These are phyloP conservation scores for Didymella segeticola DNA, from an alignment of 2,329 filamentous ascomycete genomes.

Conservation along the genomic window DNA sequence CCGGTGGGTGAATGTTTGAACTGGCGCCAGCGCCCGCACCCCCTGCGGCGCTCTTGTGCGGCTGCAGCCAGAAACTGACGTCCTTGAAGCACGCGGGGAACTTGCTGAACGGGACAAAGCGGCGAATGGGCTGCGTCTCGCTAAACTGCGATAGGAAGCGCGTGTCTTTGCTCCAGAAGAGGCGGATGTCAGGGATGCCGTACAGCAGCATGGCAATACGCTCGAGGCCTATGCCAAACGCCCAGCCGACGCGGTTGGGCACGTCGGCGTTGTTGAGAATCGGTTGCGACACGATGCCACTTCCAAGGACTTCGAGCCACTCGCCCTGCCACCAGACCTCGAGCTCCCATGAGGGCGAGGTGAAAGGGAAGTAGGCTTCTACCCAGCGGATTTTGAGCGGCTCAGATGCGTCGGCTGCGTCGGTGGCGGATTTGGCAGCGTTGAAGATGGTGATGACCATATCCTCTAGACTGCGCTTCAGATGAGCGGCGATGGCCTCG, in stretches of 20 bases:
- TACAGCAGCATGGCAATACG: conserved; percentile 97
- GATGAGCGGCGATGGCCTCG: conserved; percentile 80
- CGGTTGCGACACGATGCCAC: conserved; percentile 84
- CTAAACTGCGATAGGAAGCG: conserved; percentile 87
- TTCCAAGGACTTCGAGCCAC: conserved; percentile 97
- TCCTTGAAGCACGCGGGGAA: conserved; percentile 90
- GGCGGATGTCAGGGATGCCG: conserved; percentile 91
- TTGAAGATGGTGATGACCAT: conserved; percentile 91
- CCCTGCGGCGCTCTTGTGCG: conserved; percentile 34
- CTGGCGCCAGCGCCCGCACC: conserved; percentile 24
- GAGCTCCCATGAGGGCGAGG: conserved; percentile 92
- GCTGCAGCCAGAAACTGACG: conserved; percentile 85
- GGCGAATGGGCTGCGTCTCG: conserved; percentile 55
- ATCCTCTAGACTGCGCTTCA: conserved; percentile 87
- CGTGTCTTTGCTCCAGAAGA: conserved; percentile 90
- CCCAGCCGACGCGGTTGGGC: conserved; percentile 83
- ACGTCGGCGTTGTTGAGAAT: conserved; percentile 80
- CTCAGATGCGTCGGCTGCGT: conserved; percentile 55
- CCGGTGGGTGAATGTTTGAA: conserved; percentile 16
- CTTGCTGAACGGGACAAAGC: conserved; percentile 88
- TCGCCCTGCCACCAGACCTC: conserved; percentile 94
- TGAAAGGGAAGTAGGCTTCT: conserved; percentile 97
- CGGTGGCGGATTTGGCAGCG: conserved; percentile 70
- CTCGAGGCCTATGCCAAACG: conserved; percentile 92
- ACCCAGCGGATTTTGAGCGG: conserved; percentile 91